Base-by-base conservation (phyloP, 2,329 filamentous ascomycete genomes). In the Trichophaea hybrida region DNA sequence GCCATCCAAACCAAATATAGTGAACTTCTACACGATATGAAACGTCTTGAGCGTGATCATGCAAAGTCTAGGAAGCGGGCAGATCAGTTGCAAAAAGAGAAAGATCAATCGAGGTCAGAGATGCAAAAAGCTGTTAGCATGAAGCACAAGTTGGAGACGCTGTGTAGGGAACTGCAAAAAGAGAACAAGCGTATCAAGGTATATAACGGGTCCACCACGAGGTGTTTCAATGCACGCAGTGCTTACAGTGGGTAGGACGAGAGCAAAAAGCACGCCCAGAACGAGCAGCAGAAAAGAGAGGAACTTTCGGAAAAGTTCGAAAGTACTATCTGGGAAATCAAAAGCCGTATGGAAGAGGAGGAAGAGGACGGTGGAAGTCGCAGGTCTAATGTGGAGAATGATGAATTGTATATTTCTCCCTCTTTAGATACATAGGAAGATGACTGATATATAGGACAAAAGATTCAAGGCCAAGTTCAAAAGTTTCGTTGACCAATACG, bases 161-260 rank as follows among this genome's bases (percentile, higher is more conserved):
- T 98, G 35, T 96, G 90, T 69, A 79, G 93, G 59, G 93, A 98
- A 72, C 78, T 98, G 58, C 93, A 94, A 62, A 86, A 91, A 69
- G 93, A 98, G 70, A 98, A 98, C 73, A 97, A 97, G 74, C 94
- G 94, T 74, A 82, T 98, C 66, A 97, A 97, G 84, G 88, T 93
- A 34, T 62, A 64, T 32, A 48, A 17, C 15, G n/a, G 50, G n/a
- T 24, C 50, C 31, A 37, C n/a, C 33, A 7, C n/a, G 17, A n/a
- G 10, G 37, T 54, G 10, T 31, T 51, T 35, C 46, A 12, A 43
- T 24, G 57, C 33, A 50, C 43, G 48, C 58, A 55, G 46, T 60
- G 55, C 59, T 61, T 59, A 64, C 65, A 61, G 60, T 62, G 53
- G 55, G 38, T 71, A 88, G 85, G 86, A 89, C 74, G 93, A 98